Percentiles rank a stretch among this genome's conserved stretches.
Evolutionary conservation across 345 rosid species (phyloP).

Genomic region (Heritiera littoralis): DNA sequence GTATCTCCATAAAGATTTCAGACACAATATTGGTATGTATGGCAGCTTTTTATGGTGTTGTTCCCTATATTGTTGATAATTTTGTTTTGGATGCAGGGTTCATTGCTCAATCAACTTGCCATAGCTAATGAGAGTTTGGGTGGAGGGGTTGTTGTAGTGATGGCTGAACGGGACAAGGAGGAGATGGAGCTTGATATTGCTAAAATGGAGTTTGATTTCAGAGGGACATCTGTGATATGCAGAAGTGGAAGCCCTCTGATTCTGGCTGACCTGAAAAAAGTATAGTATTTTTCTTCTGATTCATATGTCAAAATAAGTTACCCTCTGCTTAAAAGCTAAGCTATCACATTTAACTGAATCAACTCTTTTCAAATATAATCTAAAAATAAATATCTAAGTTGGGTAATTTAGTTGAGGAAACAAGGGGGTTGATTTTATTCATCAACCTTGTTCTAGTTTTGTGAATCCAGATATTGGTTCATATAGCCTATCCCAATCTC

Average conservation of each 20-base stretch:
- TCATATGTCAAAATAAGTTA: slow-evolving; percentile 14
- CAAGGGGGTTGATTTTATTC: background rate
- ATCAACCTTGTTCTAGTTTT: background rate
- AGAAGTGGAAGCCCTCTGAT: slow-evolving; percentile 78
- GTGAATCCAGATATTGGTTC: background rate
- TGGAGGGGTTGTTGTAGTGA: slow-evolving; percentile 72
- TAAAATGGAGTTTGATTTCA: slow-evolving; percentile 77
- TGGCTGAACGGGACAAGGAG: slow-evolving; percentile 81
- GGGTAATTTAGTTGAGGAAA: slow-evolving; percentile 2
- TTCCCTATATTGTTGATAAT: slow-evolving; percentile 7
- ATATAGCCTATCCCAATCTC: no score
- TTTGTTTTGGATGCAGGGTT: slow-evolving; percentile 48
- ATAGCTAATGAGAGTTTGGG: slow-evolving; percentile 78
- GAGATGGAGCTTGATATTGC: slow-evolving; percentile 82
- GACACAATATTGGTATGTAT: background rate
- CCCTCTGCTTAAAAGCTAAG: background rate
- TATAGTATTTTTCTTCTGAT: slow-evolving; percentile 16
- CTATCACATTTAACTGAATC: slow-evolving; percentile 6
- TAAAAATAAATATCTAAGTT: background rate
- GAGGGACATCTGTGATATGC: slow-evolving; percentile 70
- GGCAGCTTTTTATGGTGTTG: slow-evolving; percentile 8
- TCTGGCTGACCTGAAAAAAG: slow-evolving; percentile 73
- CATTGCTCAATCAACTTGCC: slow-evolving; percentile 64
- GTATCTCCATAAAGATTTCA: background rate
- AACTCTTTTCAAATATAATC: background rate